These are phyloP conservation scores for Caryopteris hybrid DNA, from an alignment of 305 asterid genomes.

Conservation along the genomic window DNA sequence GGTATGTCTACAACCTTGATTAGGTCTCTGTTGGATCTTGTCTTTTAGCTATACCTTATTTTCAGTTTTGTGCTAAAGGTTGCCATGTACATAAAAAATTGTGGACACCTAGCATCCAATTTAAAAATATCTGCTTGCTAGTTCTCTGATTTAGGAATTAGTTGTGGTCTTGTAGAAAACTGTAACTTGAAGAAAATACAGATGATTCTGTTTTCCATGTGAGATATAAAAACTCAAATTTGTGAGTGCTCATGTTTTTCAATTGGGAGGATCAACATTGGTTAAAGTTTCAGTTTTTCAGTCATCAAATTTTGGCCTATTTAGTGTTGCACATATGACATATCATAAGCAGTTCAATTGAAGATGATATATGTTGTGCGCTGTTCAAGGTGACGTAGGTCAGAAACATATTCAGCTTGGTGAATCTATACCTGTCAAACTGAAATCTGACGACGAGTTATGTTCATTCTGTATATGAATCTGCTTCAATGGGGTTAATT, in stretches of 20 bases:
- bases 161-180: background rate
- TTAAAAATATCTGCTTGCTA: background rate
- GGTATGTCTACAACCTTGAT: slow-evolving; percentile 26
- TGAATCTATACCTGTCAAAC: background rate
- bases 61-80: background rate
- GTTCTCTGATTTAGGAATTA: background rate
- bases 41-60: background rate
- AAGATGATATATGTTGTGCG: background rate
- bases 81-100: background rate
- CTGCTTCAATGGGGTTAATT: background rate
- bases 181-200: background rate
- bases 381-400: background rate
- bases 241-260: background rate
- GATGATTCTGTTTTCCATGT: background rate
- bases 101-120: background rate
- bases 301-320: background rate
- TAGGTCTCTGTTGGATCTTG: background rate
- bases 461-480: background rate
- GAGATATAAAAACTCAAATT: background rate
- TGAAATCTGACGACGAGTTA: background rate
- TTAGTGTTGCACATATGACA: background rate
- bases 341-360: background rate
- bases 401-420: background rate
- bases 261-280: background rate
- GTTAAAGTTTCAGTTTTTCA: background rate